Conservation (phyloP, 441 rosid genomes). For the Gossypium schwendimanii region DNA sequence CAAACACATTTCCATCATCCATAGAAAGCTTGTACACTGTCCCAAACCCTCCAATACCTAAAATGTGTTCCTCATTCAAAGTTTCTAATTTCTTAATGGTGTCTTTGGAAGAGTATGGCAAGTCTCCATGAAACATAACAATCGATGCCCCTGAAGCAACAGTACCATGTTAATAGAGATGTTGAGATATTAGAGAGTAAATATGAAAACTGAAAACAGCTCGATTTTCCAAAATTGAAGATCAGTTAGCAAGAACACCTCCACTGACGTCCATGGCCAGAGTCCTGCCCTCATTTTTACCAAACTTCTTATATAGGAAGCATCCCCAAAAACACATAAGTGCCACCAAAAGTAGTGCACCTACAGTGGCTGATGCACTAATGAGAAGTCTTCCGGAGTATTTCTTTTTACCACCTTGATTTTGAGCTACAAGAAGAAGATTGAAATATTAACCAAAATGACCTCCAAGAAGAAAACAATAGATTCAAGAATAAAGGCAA, state of each 20-base stretch:
- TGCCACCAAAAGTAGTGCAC: slow-evolving; percentile 92
- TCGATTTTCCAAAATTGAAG: slow-evolving; percentile 1
- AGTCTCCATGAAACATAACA: slow-evolving; percentile 95
- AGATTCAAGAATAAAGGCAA: slow-evolving; percentile 1
- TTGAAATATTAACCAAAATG: slow-evolving; percentile 15
- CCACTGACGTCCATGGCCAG: slow-evolving; percentile 88
- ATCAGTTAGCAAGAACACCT: slow-evolving; percentile 38
- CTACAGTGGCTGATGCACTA: slow-evolving; percentile 91
- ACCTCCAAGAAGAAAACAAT: neutral
- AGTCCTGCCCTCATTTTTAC: slow-evolving; percentile 71
- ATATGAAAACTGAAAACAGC: neutral
- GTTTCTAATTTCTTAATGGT: slow-evolving; percentile 77
- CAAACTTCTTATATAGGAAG: slow-evolving; percentile 88
- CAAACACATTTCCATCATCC: slow-evolving; percentile 95
- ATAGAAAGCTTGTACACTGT: slow-evolving; percentile 87
- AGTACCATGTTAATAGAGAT: slow-evolving; percentile 8
- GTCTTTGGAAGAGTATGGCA: slow-evolving; percentile 94
- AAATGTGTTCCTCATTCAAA: slow-evolving; percentile 76
- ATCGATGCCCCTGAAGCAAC: slow-evolving; percentile 75
- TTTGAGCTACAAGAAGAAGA: slow-evolving; percentile 39
- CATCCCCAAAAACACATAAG: slow-evolving; percentile 99
- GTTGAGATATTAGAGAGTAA: neutral
- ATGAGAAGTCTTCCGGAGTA: slow-evolving; percentile 74
- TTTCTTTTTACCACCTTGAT: slow-evolving; percentile 57
- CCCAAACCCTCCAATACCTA: slow-evolving; percentile 94